Evolutionary conservation across 345 rosid genomes (phyloP).

Genomic region (Salix udensis): DNA sequence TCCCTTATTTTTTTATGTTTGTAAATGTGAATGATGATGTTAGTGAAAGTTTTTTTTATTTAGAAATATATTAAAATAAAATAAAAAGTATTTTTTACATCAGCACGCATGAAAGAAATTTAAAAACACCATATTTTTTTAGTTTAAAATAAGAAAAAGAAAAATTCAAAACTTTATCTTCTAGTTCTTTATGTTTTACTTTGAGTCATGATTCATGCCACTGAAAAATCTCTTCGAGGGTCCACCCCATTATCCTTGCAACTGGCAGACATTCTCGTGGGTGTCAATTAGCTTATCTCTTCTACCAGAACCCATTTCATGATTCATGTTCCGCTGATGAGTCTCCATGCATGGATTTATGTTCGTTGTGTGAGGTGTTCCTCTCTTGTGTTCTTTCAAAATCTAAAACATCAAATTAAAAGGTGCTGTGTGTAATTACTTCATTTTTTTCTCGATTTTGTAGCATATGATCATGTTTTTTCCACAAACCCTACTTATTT

Average conservation of each 20-base stretch:
- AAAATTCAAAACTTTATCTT: not conserved
- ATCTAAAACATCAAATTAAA: no score
- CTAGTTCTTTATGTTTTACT: constrained; percentile 10
- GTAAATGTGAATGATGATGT: no score
- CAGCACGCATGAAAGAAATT: no score
- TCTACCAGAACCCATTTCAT: not conserved
- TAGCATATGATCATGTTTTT: no score
- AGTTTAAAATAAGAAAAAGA: no score
- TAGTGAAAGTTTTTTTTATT: no score
- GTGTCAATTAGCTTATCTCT: not conserved
- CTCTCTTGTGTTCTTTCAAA: not conserved
- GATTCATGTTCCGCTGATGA: not conserved
- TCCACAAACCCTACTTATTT: no score
- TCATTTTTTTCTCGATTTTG: no score
- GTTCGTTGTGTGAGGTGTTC: not conserved
- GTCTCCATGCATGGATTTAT: not conserved
- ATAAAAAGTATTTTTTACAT: no score
- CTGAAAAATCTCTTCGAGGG: not conserved
- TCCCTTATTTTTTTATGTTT: not conserved
- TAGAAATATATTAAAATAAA: no score
- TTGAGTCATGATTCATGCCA: constrained; percentile 19
- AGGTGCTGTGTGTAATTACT: no score
- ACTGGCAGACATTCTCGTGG: constrained; percentile 13
- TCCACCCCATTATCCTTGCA: constrained; percentile 9
- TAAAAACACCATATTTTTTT: no score